Base-by-base conservation (phyloP, 805 yeast genomes). In the Novakomyces olei region DNA sequence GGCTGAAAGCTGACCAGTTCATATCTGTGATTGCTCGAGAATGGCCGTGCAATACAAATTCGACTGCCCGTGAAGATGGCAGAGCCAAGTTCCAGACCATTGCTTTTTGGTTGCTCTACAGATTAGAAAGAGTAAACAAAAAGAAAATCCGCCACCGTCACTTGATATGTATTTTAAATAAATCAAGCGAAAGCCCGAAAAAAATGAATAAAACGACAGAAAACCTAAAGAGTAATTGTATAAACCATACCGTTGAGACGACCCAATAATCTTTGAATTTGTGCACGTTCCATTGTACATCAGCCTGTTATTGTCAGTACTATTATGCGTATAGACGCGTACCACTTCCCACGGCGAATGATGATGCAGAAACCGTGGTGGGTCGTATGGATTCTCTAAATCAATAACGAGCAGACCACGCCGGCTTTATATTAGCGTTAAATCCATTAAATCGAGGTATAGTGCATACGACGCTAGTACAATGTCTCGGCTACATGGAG, bases 271-370 rank as follows among this genome's bases (percentile, higher is more conserved):
- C 85, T 41, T 77, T 78, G 2, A 72, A 63, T 4, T 65, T 60
- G 48, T 88, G 95, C 0, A 95, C 94, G 2, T 91, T 78, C 96
- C 98, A 88, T 51, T 88, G 96, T 1, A 85, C 95, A 49, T 85
- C 95, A 0, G 98, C 94, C n/a, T n/a, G n/a, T n/a, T n/a, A n/a
- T n/a, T n/a, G n/a, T n/a, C n/a, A n/a, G n/a, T n/a, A n/a, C n/a
- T n/a, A n/a, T n/a, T n/a, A n/a, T n/a, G n/a, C n/a, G n/a, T n/a
- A n/a, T n/a, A n/a, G n/a, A n/a, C n/a, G n/a, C n/a, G n/a, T n/a
- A n/a, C n/a, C 3, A 88, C 98, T 50, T 88, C 96, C 96, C 96
- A 88, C 0, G 92, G 71, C 0, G 95, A 85, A 23, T 71, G 62
- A 47, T 88, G 94, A 35, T 72, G 91, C 10, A 88, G 63, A 83